These are phyloP conservation scores for Gracilaria vermiculophylla DNA, from an alignment of 23 red algal genomes.

Conservation along the genomic window DNA sequence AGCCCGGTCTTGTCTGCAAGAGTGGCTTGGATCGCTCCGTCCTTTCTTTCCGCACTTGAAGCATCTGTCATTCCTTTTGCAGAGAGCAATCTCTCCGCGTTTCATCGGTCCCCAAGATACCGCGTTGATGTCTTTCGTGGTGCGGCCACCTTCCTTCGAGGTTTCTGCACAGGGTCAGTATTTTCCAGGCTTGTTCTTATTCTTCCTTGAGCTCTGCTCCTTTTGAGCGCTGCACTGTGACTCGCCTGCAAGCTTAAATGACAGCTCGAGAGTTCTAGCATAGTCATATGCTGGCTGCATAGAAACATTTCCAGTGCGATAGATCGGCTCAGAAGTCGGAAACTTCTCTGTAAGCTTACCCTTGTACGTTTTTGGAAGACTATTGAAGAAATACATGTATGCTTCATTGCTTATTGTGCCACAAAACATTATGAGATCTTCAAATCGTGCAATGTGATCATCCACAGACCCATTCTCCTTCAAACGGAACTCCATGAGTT, in stretches of 20 bases:
- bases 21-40: neutral
- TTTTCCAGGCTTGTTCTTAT: neutral
- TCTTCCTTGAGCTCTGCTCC: neutral
- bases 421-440: neutral
- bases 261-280: neutral
- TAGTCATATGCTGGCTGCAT: neutral
- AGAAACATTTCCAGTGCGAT: neutral
- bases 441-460: too few relatives aligned
- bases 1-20: neutral
- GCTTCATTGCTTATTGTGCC: neutral
- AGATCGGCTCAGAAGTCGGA: neutral
- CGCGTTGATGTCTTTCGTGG: neutral
- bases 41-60: neutral
- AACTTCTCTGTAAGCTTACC: neutral
- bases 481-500: constrained; percentile 6
- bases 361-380: neutral
- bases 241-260: neutral
- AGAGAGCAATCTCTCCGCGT: neutral
- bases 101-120: neutral
- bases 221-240: neutral
- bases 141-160: neutral
- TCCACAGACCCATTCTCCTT: neutral
- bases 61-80: neutral
- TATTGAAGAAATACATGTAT: neutral
- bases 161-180: neutral